Percentiles rank a stretch among this genome's conserved stretches.
These are phyloP conservation scores for Neurospora sp. DNA, from an alignment of 495 filamentous ascomycete species.

Conservation along the genomic window DNA sequence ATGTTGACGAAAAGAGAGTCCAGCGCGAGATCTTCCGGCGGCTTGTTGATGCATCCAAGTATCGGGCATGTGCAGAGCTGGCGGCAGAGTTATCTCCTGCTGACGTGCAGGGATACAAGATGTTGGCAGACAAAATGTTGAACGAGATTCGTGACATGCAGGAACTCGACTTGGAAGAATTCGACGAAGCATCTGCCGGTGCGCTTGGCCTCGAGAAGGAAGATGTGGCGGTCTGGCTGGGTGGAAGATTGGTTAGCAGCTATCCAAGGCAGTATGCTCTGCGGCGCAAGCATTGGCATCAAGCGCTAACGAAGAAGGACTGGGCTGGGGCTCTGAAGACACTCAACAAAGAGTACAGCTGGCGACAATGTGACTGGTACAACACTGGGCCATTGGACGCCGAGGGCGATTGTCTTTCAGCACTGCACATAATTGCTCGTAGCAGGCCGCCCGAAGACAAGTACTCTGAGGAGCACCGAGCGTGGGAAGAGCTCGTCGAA, in stretches of 20 bases:
- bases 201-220: neutral
- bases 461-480: neutral
- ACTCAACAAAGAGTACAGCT: neutral
- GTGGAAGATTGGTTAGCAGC: neutral
- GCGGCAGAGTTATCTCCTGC: neutral
- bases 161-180: neutral
- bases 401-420: neutral
- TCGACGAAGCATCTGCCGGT: neutral
- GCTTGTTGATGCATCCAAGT: neutral
- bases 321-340: neutral
- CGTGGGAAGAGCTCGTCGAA: neutral
- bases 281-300: neutral
- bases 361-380: neutral
- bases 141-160: neutral
- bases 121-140: neutral
- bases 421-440: neutral
- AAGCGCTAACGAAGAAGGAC: neutral
- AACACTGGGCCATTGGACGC: neutral
- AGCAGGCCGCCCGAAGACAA: neutral
- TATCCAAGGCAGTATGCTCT: neutral
- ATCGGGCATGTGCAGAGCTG: neutral
- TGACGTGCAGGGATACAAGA: neutral
- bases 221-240: neutral
- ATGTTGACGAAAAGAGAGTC: neutral
- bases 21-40: neutral